Conservation (phyloP, 495 filamentous ascomycete species). For the Penicillium crystallinum region DNA sequence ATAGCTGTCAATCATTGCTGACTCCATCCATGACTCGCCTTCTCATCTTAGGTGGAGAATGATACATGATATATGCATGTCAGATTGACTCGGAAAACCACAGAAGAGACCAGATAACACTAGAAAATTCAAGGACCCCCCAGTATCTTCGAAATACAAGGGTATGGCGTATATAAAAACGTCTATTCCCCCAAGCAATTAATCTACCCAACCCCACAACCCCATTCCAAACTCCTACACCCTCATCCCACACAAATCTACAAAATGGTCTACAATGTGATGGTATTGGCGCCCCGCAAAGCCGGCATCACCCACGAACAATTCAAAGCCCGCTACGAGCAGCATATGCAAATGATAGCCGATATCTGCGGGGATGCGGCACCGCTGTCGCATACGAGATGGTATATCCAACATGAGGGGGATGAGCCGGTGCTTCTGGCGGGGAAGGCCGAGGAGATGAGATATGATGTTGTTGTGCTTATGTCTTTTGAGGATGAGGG, state of each 20-base stretch:
- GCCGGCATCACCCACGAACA: neutral
- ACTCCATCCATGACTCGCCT: too few relatives aligned
- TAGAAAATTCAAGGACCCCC: too few relatives aligned
- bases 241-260: neutral
- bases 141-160: too few relatives aligned
- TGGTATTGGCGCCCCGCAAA: neutral
- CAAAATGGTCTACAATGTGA: neutral
- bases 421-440: neutral
- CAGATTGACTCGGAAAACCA: too few relatives aligned
- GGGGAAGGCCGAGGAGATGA: neutral
- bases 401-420: neutral
- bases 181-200: neutral
- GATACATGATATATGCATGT: too few relatives aligned
- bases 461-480: neutral
- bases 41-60: too few relatives aligned
- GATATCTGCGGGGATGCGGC: neutral
- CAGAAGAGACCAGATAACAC: too few relatives aligned
- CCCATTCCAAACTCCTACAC: neutral
- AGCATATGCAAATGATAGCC: neutral
- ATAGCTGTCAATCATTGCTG: too few relatives aligned
- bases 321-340: neutral
- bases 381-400: neutral
- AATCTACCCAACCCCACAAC: neutral
- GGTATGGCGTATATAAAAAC: neutral
- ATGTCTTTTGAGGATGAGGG: neutral